These are phyloP conservation scores for Tuber borchii DNA, from an alignment of 495 filamentous ascomycete genomes.

Conservation along the genomic window DNA sequence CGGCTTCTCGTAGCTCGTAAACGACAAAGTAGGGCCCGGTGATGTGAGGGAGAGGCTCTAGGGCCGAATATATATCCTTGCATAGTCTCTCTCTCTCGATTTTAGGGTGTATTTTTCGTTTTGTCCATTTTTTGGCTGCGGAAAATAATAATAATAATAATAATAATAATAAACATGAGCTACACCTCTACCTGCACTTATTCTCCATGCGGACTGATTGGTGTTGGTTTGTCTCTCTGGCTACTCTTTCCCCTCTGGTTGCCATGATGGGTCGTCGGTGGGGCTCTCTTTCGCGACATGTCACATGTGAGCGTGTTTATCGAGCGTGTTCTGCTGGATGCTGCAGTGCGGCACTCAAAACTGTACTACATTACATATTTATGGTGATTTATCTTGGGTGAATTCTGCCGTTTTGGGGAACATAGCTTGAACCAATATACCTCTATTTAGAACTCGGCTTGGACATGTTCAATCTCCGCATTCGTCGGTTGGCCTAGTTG, in stretches of 20 bases:
- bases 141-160: background rate
- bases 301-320: constrained; percentile 37
- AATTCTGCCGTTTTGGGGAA: constrained; percentile 19
- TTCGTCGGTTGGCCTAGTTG: background rate
- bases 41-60: background rate
- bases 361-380: constrained; percentile 22
- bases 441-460: constrained; percentile 24
- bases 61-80: background rate
- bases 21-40: background rate
- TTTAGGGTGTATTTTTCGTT: background rate
- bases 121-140: background rate
- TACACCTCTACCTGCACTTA: background rate
- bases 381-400: constrained; percentile 15
- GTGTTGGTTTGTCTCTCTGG: background rate
- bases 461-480: constrained; percentile 28
- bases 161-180: constrained; percentile 6
- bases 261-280: background rate
- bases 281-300: constrained; percentile 26
- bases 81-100: background rate
- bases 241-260: background rate
- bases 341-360: constrained; percentile 21
- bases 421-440: constrained; percentile 16
- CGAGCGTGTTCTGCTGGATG: constrained; percentile 20
- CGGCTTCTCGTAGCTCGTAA: background rate
- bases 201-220: background rate